phyloP scores from a whole-genome alignment of 345 rosid species.

The Salix koriyanagi region DNA sequence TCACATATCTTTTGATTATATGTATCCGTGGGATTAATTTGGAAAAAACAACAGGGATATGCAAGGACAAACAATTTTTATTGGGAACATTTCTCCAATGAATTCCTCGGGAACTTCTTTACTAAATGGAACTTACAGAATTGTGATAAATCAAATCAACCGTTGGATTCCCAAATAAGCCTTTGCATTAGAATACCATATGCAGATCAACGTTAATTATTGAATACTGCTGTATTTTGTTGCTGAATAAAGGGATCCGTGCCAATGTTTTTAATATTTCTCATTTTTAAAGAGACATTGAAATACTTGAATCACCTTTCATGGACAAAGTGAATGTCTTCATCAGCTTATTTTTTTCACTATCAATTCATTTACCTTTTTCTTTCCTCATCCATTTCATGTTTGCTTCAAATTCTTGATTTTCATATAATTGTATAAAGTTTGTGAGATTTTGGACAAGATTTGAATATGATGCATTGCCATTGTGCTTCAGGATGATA shows the following conservation, averaged over 20 bases:
- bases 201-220: not conserved
- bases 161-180: not conserved
- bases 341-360: not conserved
- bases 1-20: no score
- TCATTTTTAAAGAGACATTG: not conserved
- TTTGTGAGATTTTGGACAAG: not conserved
- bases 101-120: no score
- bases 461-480: not conserved
- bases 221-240: not conserved
- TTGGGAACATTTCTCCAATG: no score
- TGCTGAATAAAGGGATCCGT: not conserved
- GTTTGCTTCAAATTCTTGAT: not conserved
- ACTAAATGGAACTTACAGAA: no score
- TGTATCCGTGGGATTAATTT: no score
- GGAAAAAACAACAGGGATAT: no score
- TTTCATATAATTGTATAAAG: not conserved
- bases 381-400: not conserved
- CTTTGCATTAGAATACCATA: not conserved
- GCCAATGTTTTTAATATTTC: not conserved
- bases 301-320: not conserved
- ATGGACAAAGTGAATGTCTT: not conserved
- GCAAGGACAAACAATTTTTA: no score
- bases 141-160: no score
- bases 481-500: slow-evolving; percentile 56
- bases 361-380: no score